phyloP scores from a whole-genome alignment of 2,329 filamentous ascomycete species.

The Hypoxylon sp. region DNA sequence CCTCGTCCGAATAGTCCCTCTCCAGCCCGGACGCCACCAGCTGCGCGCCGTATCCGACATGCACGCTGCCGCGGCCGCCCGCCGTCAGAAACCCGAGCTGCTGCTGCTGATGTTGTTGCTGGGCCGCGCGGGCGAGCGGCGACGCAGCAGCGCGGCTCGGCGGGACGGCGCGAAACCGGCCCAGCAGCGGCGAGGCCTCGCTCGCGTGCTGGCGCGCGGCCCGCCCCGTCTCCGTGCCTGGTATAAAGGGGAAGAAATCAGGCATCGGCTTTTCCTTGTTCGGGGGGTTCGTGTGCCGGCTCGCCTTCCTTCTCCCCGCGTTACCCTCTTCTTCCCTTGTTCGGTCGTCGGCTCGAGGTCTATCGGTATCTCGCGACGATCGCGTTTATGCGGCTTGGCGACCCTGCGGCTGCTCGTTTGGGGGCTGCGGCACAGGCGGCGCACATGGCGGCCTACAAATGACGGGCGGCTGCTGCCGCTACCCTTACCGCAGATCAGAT shows the following conservation, averaged over 20 bases:
- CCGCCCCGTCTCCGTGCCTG: constrained; percentile 64
- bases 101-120: constrained; percentile 40
- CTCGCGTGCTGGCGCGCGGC: constrained; percentile 54
- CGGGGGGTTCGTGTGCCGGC: background rate
- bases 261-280: constrained; percentile 57
- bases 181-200: constrained; percentile 66
- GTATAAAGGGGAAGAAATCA: constrained; percentile 72
- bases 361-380: no score
- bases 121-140: constrained; percentile 9
- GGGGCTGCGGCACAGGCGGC: constrained; percentile 2
- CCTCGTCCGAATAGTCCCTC: constrained; percentile 44
- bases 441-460: constrained; percentile 21
- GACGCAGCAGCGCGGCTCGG: background rate
- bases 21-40: constrained; percentile 55
- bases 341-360: no score
- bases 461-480: background rate
- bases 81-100: constrained; percentile 51
- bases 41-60: constrained; percentile 64
- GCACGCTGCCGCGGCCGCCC: constrained; percentile 59
- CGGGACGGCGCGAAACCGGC: constrained; percentile 68
- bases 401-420: background rate
- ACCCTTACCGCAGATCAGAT: no score
- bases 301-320: no score
- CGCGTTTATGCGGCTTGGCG: background rate
- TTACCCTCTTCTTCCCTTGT: no score